Percentiles rank a stretch among this genome's conserved stretches.
Evolutionary conservation across 78 protist genomes (phyloP).

Genomic region (Bodo saltans): DNA sequence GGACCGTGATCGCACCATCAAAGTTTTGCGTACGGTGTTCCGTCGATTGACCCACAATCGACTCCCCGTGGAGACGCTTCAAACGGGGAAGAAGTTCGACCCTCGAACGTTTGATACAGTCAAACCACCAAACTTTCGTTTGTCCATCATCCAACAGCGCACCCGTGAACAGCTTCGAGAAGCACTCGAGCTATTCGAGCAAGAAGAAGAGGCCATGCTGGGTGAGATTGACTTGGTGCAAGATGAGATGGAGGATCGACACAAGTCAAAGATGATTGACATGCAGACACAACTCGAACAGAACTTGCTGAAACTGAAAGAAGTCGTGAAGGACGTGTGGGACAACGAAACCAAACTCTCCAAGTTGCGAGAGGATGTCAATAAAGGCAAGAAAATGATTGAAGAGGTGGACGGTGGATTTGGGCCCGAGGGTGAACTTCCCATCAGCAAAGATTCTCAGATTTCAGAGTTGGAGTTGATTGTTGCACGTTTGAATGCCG

Average conservation of each 20-base stretch:
- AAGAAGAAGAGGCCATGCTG: not conserved
- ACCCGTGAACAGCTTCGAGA: not conserved
- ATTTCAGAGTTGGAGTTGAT: not conserved
- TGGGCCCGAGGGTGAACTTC: not conserved
- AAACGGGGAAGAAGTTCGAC: not conserved
- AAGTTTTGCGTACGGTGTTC: not conserved
- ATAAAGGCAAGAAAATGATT: not conserved
- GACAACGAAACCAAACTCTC: not conserved
- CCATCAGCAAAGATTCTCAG: not conserved
- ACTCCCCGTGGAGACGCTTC: not conserved
- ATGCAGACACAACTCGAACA: not conserved
- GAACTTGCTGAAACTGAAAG: not conserved
- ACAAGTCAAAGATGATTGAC: not conserved
- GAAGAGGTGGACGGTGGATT: not conserved
- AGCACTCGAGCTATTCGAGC: not conserved
- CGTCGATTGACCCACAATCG: not conserved
- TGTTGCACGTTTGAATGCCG: not conserved
- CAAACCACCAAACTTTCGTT: not conserved
- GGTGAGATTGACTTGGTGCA: not conserved
- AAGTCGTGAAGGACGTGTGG: not conserved
- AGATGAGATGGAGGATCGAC: not conserved
- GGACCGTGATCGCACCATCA: not conserved
- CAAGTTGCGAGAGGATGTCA: not conserved
- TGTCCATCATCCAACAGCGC: not conserved
- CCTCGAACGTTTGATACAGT: not conserved